Conservation (phyloP, 2,329 filamentous ascomycete genomes). For the Colletotrichum lentis region DNA sequence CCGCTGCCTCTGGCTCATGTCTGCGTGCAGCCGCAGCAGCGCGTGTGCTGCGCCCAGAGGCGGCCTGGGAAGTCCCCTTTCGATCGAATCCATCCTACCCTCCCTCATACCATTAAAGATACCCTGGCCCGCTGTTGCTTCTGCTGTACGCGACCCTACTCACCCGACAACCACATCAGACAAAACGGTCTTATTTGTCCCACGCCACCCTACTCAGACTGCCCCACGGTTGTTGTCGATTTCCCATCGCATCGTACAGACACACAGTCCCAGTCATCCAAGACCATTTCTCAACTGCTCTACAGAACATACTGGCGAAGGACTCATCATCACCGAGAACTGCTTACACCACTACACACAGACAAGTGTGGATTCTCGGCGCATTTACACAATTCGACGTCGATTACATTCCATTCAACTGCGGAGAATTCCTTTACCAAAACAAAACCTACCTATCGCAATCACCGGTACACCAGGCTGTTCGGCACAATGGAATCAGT, state of each 20-base stretch:
- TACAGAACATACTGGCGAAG: not conserved
- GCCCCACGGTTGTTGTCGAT: not conserved
- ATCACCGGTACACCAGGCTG: not conserved
- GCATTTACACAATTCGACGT: not conserved
- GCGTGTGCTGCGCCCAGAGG: not conserved
- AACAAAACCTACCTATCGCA: not conserved
- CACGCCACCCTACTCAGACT: constrained; percentile 24
- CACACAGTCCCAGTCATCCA: constrained; percentile 9
- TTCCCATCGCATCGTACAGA: constrained; percentile 3
- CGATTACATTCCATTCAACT: constrained; percentile 7
- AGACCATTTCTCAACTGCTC: not conserved
- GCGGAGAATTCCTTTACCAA: not conserved
- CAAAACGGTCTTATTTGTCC: constrained; percentile 26
- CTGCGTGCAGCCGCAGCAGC: constrained; percentile 2
- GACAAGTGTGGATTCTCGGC: constrained; percentile 1
- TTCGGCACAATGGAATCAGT: constrained; percentile 49
- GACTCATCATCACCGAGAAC: constrained; percentile 2
- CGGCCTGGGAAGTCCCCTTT: constrained; percentile 8
- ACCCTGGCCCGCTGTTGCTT: constrained; percentile 19
- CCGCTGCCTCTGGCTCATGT: not conserved
- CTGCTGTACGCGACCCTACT: constrained; percentile 16
- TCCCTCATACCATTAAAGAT: constrained; percentile 30
- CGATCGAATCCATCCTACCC: constrained; percentile 16
- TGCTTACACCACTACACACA: constrained; percentile 14
- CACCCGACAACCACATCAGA: constrained; percentile 33